phyloP scores from a whole-genome alignment of 164 flowering plant species.

The Berberis thunbergii region DNA sequence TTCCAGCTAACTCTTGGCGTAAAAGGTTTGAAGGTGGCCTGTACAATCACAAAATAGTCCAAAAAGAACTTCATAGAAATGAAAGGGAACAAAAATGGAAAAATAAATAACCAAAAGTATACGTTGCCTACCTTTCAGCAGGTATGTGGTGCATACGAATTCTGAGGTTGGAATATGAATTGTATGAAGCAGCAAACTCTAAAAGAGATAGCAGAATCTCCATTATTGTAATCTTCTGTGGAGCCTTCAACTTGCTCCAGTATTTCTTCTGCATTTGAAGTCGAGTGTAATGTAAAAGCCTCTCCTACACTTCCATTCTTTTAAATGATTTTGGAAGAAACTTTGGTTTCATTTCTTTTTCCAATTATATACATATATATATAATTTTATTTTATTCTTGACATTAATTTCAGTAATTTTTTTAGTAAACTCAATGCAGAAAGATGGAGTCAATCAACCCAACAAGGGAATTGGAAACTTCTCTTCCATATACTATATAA shows the following conservation, averaged over 20 bases:
- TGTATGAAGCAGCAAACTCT: conserved; percentile 91
- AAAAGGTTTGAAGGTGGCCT: conserved; percentile 97
- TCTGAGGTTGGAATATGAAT: conserved; percentile 80
- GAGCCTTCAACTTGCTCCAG: conserved; percentile 72
- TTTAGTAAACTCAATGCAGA: too few relatives aligned
- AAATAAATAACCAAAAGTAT: background rate
- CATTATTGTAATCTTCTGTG: conserved; percentile 76
- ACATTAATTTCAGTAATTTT: too few relatives aligned
- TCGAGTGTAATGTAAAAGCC: too few relatives aligned
- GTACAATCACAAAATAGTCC: conserved; percentile 14
- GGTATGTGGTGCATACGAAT: conserved; percentile 85
- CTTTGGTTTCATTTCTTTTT: too few relatives aligned
- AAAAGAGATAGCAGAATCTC: conserved; percentile 71
- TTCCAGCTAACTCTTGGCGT: conserved; percentile 88
- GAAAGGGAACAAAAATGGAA: background rate
- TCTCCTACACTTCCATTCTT: background rate
- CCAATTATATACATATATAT: too few relatives aligned
- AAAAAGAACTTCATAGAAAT: conserved; percentile 1
- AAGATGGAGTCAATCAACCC: too few relatives aligned
- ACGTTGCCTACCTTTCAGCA: conserved; percentile 54
- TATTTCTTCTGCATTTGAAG: conserved; percentile 65
- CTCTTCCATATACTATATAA: too few relatives aligned
- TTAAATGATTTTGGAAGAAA: too few relatives aligned
- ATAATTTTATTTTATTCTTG: too few relatives aligned
- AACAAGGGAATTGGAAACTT: too few relatives aligned